A percentile compares a stretch with the other conserved stretches of the same genome.
These are phyloP conservation scores for Zymoseptoria pseudotritici DNA, from an alignment of 2,329 filamentous ascomycete genomes.

Conservation along the genomic window DNA sequence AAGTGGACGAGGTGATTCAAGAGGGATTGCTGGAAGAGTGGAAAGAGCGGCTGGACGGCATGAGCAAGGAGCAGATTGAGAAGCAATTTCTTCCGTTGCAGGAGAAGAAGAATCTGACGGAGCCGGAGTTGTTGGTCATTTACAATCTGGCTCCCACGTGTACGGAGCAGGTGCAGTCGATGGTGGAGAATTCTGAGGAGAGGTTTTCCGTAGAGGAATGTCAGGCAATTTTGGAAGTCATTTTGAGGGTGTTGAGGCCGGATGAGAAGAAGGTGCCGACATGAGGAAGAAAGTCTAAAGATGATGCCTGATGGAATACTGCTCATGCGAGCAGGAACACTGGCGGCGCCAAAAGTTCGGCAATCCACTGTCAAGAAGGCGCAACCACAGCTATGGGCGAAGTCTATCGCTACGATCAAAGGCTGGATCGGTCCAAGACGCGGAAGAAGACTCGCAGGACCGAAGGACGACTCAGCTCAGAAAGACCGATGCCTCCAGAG, in stretches of 20 bases:
- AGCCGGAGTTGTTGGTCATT: slow-evolving; percentile 29
- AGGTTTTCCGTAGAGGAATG: slow-evolving; percentile 28
- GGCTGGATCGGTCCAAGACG: too few species aligned
- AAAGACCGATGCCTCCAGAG: too few species aligned
- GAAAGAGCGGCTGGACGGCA: slow-evolving; percentile 14
- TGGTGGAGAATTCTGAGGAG: slow-evolving; percentile 30
- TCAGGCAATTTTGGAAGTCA: slow-evolving; percentile 24
- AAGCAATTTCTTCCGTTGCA: slow-evolving; percentile 24
- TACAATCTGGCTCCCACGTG: slow-evolving; percentile 28
- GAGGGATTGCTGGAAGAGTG: slow-evolving; percentile 23
- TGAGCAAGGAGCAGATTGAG: slow-evolving; percentile 21
- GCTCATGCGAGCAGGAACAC: too few species aligned
- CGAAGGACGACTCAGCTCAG: too few species aligned
- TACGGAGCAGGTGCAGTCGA: slow-evolving; percentile 28
- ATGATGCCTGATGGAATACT: too few species aligned
- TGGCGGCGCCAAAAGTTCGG: too few species aligned
- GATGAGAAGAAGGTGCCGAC: slow-evolving; percentile 8
- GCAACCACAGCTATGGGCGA: too few species aligned
- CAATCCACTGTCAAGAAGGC: too few species aligned
- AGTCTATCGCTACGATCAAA: too few species aligned
- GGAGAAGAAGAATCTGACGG: slow-evolving; percentile 28
- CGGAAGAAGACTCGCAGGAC: too few species aligned
- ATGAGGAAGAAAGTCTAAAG: neutral
- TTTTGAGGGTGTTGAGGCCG: slow-evolving; percentile 12
- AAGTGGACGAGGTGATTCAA: slow-evolving; percentile 20